phyloP scores from a whole-genome alignment of 176 grass and related monocot genomes.

The Zoysia pacifica region DNA sequence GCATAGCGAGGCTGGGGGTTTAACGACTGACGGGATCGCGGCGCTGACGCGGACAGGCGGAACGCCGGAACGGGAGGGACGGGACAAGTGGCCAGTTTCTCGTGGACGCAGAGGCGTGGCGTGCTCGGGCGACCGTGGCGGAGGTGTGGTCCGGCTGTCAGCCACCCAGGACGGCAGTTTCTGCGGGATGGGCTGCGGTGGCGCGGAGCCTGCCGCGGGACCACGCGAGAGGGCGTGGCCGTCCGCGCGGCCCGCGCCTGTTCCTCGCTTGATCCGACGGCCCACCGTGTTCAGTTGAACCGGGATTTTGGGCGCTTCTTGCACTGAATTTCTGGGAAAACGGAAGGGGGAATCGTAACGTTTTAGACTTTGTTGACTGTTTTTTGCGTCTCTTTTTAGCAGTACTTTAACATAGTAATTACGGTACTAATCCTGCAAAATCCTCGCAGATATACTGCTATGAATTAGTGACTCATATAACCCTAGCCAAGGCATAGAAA shows the following conservation, averaged over 20 bases:
- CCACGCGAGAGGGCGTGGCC: neutral
- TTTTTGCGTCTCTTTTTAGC: neutral
- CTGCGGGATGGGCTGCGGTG: slow-evolving; percentile 4
- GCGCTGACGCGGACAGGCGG: neutral
- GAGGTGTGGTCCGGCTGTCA: slow-evolving; percentile 3
- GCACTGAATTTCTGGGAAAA: neutral
- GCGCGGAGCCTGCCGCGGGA: slow-evolving; percentile 8
- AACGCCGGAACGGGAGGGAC: slow-evolving; percentile 20
- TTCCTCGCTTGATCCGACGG: neutral
- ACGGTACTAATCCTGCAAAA: too few species aligned
- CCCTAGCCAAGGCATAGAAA: neutral
- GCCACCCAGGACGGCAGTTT: neutral
- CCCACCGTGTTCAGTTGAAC: neutral
- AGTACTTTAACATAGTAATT: too few species aligned
- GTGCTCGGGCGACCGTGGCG: neutral
- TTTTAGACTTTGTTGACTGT: neutral
- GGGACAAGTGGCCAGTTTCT: slow-evolving; percentile 6
- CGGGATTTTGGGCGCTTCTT: neutral
- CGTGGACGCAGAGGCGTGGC: neutral
- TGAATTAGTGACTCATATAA: neutral
- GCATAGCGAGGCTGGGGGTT: slow-evolving; percentile 50
- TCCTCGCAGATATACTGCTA: neutral
- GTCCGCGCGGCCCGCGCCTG: neutral
- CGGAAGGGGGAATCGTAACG: neutral
- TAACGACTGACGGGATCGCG: slow-evolving; percentile 17